These are phyloP conservation scores for Rhododendron griersonianum DNA, from an alignment of 148 eudicot species.

Conservation along the genomic window DNA sequence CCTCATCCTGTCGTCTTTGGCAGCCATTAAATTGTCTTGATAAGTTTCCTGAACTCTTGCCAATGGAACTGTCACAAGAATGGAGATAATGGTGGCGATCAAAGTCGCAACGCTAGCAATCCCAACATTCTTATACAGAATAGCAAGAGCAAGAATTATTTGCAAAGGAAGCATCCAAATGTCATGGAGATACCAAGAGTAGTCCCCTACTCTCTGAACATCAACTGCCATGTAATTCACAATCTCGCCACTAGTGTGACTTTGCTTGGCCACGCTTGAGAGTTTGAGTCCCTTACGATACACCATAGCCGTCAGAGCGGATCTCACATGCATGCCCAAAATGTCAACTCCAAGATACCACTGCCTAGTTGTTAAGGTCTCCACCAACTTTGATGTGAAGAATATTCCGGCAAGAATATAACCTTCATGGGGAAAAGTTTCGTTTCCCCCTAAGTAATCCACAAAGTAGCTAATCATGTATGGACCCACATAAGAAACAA, in stretches of 20 bases:
- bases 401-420: slow-evolving; percentile 79
- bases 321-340: slow-evolving; percentile 83
- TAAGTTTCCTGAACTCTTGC: slow-evolving; percentile 77
- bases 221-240: slow-evolving; percentile 96
- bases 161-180: slow-evolving; percentile 93
- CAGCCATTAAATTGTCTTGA: slow-evolving; percentile 82
- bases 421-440: slow-evolving; percentile 64
- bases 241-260: slow-evolving; percentile 85
- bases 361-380: slow-evolving; percentile 70
- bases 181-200: slow-evolving; percentile 80
- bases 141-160: slow-evolving; percentile 73
- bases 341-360: slow-evolving; percentile 85
- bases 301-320: slow-evolving; percentile 87
- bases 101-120: slow-evolving; percentile 71
- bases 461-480: slow-evolving; percentile 91
- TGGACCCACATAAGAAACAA: slow-evolving; percentile 91
- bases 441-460: slow-evolving; percentile 69
- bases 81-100: slow-evolving; percentile 68
- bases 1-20: slow-evolving; percentile 92
- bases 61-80: slow-evolving; percentile 65
- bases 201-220: slow-evolving; percentile 93
- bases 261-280: slow-evolving; percentile 72
- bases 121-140: slow-evolving; percentile 83
- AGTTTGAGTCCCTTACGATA: slow-evolving; percentile 74
- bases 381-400: slow-evolving; percentile 69